A percentile compares a stretch with the other conserved stretches of the same genome.
Conservation (phyloP, 495 filamentous ascomycete genomes). For the Tetracladium marchalianum region DNA sequence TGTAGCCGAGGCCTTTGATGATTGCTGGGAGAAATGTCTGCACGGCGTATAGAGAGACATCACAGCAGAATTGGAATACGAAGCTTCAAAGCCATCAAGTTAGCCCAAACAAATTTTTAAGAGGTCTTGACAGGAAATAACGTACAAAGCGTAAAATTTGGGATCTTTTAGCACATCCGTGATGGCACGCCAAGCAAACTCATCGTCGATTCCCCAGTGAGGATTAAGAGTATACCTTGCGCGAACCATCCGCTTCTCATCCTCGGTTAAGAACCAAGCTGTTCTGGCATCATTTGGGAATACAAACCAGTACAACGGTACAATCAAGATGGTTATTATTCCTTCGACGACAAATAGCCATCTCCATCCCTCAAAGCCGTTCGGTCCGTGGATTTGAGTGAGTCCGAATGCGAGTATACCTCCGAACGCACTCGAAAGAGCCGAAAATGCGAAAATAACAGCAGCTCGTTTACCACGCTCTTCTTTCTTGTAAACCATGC, state of each 20-base stretch:
- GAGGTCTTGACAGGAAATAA: neutral
- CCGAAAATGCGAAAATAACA: conserved; percentile 41
- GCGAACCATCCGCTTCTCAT: conserved; percentile 35
- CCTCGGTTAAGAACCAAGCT: conserved; percentile 33
- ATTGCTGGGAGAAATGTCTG: conserved; percentile 82
- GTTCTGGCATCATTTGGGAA: conserved; percentile 45
- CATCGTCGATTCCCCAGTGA: neutral
- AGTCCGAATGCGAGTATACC: conserved; percentile 48
- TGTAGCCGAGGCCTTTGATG: conserved; percentile 64
- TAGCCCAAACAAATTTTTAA: neutral
- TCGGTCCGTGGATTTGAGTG: conserved; percentile 36
- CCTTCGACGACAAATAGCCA: conserved; percentile 44
- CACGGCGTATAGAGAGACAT: conserved; percentile 72
- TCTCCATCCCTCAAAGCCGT: conserved; percentile 33
- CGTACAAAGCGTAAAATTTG: conserved; percentile 14
- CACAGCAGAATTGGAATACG: conserved; percentile 45
- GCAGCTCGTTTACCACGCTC: conserved; percentile 47
- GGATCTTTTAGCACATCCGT: conserved; percentile 6
- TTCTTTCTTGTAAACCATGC: conserved; percentile 51
- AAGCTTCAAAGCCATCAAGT: conserved; percentile 14
- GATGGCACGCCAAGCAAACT: conserved; percentile 7
- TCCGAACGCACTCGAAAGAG: conserved; percentile 47
- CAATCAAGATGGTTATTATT: conserved; percentile 34
- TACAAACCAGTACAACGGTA: conserved; percentile 35
- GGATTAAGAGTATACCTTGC: conserved; percentile 31